Base-by-base conservation (phyloP, 208 protist genomes). In the Crithidia thermophila region DNA sequence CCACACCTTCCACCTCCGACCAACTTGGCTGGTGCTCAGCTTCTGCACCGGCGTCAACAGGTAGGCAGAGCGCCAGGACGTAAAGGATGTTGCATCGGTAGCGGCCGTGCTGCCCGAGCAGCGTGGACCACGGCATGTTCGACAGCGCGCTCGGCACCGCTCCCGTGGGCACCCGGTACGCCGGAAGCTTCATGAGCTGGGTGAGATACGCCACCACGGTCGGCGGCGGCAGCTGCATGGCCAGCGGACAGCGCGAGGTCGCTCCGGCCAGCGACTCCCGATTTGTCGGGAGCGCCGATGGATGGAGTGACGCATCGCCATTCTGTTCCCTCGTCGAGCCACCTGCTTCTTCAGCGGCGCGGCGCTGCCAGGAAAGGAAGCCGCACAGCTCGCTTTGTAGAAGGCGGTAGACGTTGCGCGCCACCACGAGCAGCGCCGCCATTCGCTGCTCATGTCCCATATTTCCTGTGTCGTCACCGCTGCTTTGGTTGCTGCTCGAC, bases 1-100 rank as follows among this genome's bases (percentile, higher is more conserved):
- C 75, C 16, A 75, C 21, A 3, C 11, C 16, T 28, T 64, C 25
- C 23, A 25, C 18, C 13, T 3, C 27, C 5, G 16, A 9, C 7
- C 27, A 21, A 46, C 43, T 23, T 4, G 9, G 7, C 30, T n/a
- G 10, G 57, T 30, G 11, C n/a, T 27, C 21, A 7, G 7, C 25
- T 20, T 33, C n/a, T 56, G 10, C 50, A 14, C 3, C 31, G 7
- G 25, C 5, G 9, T 28, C 46, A 28, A 30, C 30, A 8, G 13
- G 11, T 25, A 80, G 39, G 45, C 50, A 59, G 8, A 80, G 59
- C n/a, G 62, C 49, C 23, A 80, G 55, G 11, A 84, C 62, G 60
- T 81, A 88, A 20, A 93, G 84, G 20, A 72, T 31, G 64, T 85
- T 83, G 77, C 85, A 87, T 1, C 89, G 49, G 72, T 77, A 73